Evolutionary conservation across 225 moss, liverwort and hornwort genomes (phyloP), one percentile per base, ranked within the genome.

Genomic region (Marchantia paleacea): DNA sequence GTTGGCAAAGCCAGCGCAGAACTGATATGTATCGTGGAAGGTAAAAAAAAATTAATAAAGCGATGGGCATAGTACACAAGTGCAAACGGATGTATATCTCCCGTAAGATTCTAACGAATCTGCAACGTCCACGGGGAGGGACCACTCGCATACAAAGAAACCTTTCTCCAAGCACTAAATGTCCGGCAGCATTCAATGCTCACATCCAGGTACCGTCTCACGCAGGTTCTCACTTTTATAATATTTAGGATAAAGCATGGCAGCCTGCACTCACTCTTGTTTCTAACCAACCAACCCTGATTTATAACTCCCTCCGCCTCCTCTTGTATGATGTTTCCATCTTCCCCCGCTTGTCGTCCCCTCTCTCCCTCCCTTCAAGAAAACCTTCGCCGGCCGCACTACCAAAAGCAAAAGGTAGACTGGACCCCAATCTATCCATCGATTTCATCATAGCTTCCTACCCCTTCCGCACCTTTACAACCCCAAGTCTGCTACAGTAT

Each of bases 71-170:
- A 0, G 68, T 68, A 68, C 68, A 68, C 7, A 62, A 22, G 68
- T 68, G 68, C 25, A 31, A 68, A 68, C 29, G 68, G 68, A 31
- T 29, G 30, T 31, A 29, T 68, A 68, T 31, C 68, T 30, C 25
- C 68, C 68, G 68, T 68, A 68, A 68, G 68, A 68, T 68, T 68
- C 68, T 68, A 68, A 28, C 68, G 68, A 68, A 68, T 68, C 68
- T 68, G 29, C 68, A 30, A 68, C 31, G 0, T 68, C 30, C 68
- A 68, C 3, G 29, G n/a, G 13, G 29, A 68, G 68, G 68, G 68
- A 68, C 68, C 68, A 68, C 29, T 65, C 20, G 11, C 9, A 65
- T 65, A 65, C n/a, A 10, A 22, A 65, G 65, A 65, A 65, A 65
- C 25, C 65, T 65, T 65, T 65, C 65, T 11, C 57, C 57, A 9